Evolutionary conservation across 1,284 basidiomycete genomes (phyloP).

Genomic region (Boletus sp.): DNA sequence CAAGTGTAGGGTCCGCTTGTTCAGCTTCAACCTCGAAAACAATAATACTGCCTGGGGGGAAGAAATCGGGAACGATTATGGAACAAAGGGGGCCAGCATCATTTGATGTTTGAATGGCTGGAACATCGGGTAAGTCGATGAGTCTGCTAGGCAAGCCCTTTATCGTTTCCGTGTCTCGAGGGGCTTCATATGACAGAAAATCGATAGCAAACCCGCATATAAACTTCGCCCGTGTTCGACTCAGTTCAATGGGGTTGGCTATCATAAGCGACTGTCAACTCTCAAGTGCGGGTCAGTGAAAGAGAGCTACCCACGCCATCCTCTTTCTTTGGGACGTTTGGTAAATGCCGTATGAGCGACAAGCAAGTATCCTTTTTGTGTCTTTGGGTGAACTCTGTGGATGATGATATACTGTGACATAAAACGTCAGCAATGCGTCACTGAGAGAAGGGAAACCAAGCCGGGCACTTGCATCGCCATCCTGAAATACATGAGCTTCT

Average conservation of each 20-base stretch:
- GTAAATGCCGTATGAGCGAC: slow-evolving; percentile 87
- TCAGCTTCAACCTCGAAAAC: slow-evolving; percentile 82
- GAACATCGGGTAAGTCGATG: slow-evolving; percentile 55
- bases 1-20: slow-evolving; percentile 61
- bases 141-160: slow-evolving; percentile 74
- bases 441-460: slow-evolving; percentile 15
- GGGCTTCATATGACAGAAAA: slow-evolving; percentile 58
- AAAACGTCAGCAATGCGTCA: slow-evolving; percentile 6
- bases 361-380: slow-evolving; percentile 87
- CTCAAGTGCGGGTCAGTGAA: not conserved
- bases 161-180: slow-evolving; percentile 55
- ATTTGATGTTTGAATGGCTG: slow-evolving; percentile 56
- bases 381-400: slow-evolving; percentile 86
- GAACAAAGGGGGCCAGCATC: slow-evolving; percentile 70
- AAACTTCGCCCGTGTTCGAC: slow-evolving; percentile 74
- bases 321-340: slow-evolving; percentile 75
- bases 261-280: slow-evolving; percentile 2
- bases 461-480: slow-evolving; percentile 74
- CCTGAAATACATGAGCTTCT: slow-evolving; percentile 94
- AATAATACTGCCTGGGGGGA: slow-evolving; percentile 91
- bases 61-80: slow-evolving; percentile 77
- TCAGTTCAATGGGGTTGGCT: slow-evolving; percentile 84
- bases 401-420: slow-evolving; percentile 73
- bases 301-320: slow-evolving; percentile 51
- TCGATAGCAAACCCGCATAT: slow-evolving; percentile 75